Percentiles rank a stretch among this genome's conserved stretches.
phyloP scores from a whole-genome alignment of 805 yeast species.

The Blastobotrys peoriensis region DNA sequence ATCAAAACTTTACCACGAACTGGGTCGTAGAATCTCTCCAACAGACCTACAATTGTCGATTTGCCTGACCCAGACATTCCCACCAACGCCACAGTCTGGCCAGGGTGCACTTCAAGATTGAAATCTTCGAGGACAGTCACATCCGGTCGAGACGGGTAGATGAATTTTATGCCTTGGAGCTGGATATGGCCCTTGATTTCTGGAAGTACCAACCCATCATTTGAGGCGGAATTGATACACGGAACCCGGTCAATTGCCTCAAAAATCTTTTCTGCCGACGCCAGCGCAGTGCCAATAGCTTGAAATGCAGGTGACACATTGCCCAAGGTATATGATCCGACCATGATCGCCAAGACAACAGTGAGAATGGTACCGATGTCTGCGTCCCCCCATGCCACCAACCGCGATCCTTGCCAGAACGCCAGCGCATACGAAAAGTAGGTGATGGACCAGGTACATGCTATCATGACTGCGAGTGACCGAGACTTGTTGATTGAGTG shows the following conservation, averaged over 20 bases:
- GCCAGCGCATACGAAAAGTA: slow-evolving; percentile 36
- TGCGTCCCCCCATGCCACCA: slow-evolving; percentile 29
- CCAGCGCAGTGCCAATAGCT: slow-evolving; percentile 35
- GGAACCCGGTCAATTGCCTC: slow-evolving; percentile 40
- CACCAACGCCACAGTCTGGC: slow-evolving; percentile 86
- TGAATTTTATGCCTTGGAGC: slow-evolving; percentile 81
- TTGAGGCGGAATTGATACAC: slow-evolving; percentile 31
- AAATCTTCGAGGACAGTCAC: slow-evolving; percentile 77
- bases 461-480: slow-evolving; percentile 31
- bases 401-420: slow-evolving; percentile 39
- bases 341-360: slow-evolving; percentile 35
- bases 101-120: slow-evolving; percentile 74
- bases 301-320: slow-evolving; percentile 36
- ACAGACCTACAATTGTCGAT: slow-evolving; percentile 77
- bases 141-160: slow-evolving; percentile 73
- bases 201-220: slow-evolving; percentile 23
- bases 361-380: slow-evolving; percentile 32
- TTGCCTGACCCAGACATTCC: slow-evolving; percentile 97
- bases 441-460: slow-evolving; percentile 31
- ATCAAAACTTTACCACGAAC: slow-evolving; percentile 64
- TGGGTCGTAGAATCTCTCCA: slow-evolving; percentile 85
- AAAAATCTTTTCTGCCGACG: slow-evolving; percentile 36
- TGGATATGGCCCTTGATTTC: slow-evolving; percentile 55
- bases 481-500: slow-evolving; percentile 25
- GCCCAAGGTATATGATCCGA: slow-evolving; percentile 39